Conservation (phyloP, 2,329 filamentous ascomycete genomes). For the Ceratocystis ficicola region DNA sequence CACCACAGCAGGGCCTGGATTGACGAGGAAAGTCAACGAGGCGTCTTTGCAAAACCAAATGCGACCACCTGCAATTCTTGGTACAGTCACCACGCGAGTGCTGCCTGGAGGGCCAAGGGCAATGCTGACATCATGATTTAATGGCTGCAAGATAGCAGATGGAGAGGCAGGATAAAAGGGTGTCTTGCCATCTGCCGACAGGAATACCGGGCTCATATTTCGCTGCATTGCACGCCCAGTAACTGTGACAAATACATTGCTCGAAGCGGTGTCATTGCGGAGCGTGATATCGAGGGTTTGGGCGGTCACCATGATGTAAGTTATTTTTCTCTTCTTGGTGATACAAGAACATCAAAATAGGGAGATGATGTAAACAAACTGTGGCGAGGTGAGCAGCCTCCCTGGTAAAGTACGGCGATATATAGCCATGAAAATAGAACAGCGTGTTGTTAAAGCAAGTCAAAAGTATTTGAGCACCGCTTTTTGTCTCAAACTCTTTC, state of each 20-base stretch:
- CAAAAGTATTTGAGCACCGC: background rate
- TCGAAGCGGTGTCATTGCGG: slow-evolving; percentile 51
- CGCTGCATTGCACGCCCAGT: slow-evolving; percentile 51
- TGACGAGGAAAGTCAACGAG: slow-evolving; percentile 55
- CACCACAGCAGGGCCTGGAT: slow-evolving; percentile 59
- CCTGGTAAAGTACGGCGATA: no score
- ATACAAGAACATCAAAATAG: background rate
- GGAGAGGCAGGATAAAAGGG: slow-evolving; percentile 54
- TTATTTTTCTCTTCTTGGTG: background rate
- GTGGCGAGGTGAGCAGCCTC: slow-evolving; percentile 28
- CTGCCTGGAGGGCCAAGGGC: slow-evolving; percentile 48
- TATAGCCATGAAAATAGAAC: slow-evolving; percentile 23
- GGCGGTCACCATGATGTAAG: slow-evolving; percentile 27
- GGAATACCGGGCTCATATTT: slow-evolving; percentile 47
- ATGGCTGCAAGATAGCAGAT: slow-evolving; percentile 35
- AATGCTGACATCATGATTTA: slow-evolving; percentile 50
- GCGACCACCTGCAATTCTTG: slow-evolving; percentile 56
- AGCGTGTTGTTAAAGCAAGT: background rate
- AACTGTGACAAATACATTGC: slow-evolving; percentile 53
- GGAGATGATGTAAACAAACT: slow-evolving; percentile 25
- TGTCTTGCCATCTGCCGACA: slow-evolving; percentile 53
- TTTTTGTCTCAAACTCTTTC: background rate
- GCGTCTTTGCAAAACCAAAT: slow-evolving; percentile 57
- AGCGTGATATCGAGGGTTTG: slow-evolving; percentile 46
- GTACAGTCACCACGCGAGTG: slow-evolving; percentile 50